A percentile compares a stretch with the other conserved stretches of the same genome.
Evolutionary conservation across 2,329 filamentous ascomycete species (phyloP).

Genomic region (Cercospora beticola): DNA sequence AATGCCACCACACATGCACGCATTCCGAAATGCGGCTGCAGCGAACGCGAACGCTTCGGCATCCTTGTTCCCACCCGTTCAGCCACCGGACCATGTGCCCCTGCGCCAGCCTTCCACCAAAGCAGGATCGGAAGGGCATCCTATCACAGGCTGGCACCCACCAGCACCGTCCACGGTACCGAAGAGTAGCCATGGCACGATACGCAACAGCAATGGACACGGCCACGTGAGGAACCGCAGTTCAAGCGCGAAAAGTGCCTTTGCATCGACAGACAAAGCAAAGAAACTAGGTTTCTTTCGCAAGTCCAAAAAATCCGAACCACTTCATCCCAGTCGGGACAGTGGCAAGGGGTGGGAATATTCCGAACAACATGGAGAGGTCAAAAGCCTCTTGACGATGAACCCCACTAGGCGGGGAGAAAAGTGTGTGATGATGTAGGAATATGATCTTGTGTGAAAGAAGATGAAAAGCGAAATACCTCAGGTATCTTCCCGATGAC

Average conservation of each 20-base stretch:
- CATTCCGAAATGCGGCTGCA: constrained; percentile 33
- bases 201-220: constrained; percentile 1
- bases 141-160: constrained; percentile 39
- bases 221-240: constrained; percentile 23
- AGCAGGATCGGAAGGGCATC: constrained; percentile 34
- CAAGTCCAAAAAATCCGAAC: constrained; percentile 15
- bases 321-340: constrained; percentile 8
- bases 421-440: constrained; percentile 8
- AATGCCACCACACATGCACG: constrained; percentile 36
- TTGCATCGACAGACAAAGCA: constrained; percentile 29
- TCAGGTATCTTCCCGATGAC: neutral
- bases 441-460: neutral
- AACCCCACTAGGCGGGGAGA: neutral
- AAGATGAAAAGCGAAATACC: neutral
- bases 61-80: constrained; percentile 33
- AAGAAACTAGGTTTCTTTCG: constrained; percentile 34
- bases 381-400: constrained; percentile 4
- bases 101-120: constrained; percentile 23
- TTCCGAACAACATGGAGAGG: neutral
- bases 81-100: constrained; percentile 32
- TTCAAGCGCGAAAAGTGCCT: constrained; percentile 23
- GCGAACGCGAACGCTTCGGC: constrained; percentile 23
- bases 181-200: constrained; percentile 18
- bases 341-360: constrained; percentile 3
- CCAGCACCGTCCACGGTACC: constrained; percentile 28